Base-by-base conservation (phyloP, 73 alveolate genomes). In the Effrenium voratum region DNA sequence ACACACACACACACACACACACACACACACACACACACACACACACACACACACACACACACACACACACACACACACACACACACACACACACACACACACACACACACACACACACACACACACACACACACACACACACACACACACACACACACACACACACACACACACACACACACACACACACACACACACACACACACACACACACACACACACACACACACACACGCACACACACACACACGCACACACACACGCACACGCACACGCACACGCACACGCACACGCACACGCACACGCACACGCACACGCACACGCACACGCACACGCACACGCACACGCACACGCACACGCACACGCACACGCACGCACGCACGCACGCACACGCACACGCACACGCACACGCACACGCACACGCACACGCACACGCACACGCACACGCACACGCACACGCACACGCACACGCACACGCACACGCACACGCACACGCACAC, bases 161-260 rank as follows among this genome's bases (percentile, higher is more conserved):
- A 63, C 76, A 52, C 76, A 63, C 76, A 63, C 76, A 63, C 76
- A 63, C 76, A 63, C 41, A 63, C 76, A 63, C 76, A 63, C 41
- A 63, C 76, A 63, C 41, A 63, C 76, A 63, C 41, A 63, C 76
- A 63, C 41, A 63, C 76, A 28, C 76, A 63, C 76, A 63, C 76
- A 28, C 41, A 28, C 76, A 63, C 76, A 63, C 41, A 63, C 76
- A 28, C 41, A 28, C 76, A 28, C 41, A 63, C 41, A 63, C 41
- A 63, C 41, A 28, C 38, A 13, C 38, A 13, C 41, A 63, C 76
- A 63, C 8, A 13, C 41, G 38, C 41, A 28, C 76, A 28, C 76
- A 63, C 76, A 63, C 41, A 28, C 41, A 28, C 76, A 28, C 76
- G 38, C 76, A 63, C 76, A 63, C 76, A 28, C 76, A 28, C 76